A percentile compares a stretch with the other conserved stretches of the same genome.
These are phyloP conservation scores for Colletotrichum spinosum DNA, from an alignment of 2,329 filamentous ascomycete genomes.

Conservation along the genomic window DNA sequence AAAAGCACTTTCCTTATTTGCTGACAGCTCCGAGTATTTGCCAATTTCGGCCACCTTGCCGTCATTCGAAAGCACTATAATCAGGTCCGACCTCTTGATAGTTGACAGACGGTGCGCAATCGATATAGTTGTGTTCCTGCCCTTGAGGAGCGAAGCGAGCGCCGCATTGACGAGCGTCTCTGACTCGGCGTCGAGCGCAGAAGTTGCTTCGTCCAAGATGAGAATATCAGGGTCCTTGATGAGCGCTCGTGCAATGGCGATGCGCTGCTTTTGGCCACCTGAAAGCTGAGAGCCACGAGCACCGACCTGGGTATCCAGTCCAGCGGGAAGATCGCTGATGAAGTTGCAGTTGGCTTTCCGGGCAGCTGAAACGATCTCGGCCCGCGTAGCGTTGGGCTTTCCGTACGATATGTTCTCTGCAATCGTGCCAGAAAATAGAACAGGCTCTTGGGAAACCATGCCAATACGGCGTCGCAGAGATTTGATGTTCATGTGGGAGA, in stretches of 20 bases:
- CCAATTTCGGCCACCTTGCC: conserved; percentile 93
- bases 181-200: conserved; percentile 93
- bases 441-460: conserved; percentile 94
- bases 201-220: conserved; percentile 96
- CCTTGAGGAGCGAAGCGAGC: conserved; percentile 81
- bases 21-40: conserved; percentile 81
- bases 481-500: conserved; percentile 90
- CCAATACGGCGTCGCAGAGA: conserved; percentile 92
- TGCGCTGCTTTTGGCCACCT: conserved; percentile 96
- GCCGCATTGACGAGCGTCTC: conserved; percentile 97
- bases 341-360: conserved; percentile 96
- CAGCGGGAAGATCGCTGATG: conserved; percentile 95
- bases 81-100: conserved; percentile 94
- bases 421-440: conserved; percentile 87
- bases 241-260: conserved; percentile 93
- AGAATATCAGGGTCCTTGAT: conserved; percentile 97
- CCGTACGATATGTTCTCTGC: conserved; percentile 95
- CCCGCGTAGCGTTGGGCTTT: conserved; percentile 79
- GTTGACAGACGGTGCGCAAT: conserved; percentile 97
- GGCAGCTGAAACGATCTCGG: conserved; percentile 88
- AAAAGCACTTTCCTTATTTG: conserved; percentile 83
- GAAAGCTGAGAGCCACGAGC: conserved; percentile 93
- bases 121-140: conserved; percentile 95
- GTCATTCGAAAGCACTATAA: conserved; percentile 89
- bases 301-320: conserved; percentile 93